Evolutionary conservation across 306 rosid species (phyloP).

Genomic region (Cyclanthera cordifolia): DNA sequence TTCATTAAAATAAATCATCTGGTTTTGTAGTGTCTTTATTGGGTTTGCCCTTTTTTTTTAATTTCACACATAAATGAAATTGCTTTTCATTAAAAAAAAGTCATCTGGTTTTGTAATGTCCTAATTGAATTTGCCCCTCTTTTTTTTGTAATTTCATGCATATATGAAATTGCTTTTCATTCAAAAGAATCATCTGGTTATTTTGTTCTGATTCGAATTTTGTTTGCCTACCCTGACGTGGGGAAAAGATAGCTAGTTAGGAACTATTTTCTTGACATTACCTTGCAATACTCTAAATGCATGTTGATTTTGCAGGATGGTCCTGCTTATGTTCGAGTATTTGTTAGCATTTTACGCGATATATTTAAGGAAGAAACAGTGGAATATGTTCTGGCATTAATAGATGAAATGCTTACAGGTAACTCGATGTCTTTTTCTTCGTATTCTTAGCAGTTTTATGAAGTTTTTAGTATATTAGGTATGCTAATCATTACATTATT

Average conservation of each 20-base stretch:
- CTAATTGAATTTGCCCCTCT: too few relatives aligned
- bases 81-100: too few relatives aligned
- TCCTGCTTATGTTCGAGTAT: conserved; percentile 74
- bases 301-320: conserved; percentile 59
- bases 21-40: too few relatives aligned
- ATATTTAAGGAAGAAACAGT: conserved; percentile 89
- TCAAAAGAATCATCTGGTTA: not conserved
- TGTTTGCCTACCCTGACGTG: not conserved
- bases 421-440: conserved; percentile 16
- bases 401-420: conserved; percentile 92
- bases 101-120: too few relatives aligned
- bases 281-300: not conserved
- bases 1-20: too few relatives aligned
- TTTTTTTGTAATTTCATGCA: too few relatives aligned
- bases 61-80: too few relatives aligned
- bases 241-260: not conserved
- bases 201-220: not conserved
- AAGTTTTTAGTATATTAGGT: not conserved
- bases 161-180: too few relatives aligned
- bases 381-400: conserved; percentile 74
- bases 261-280: not conserved
- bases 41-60: too few relatives aligned
- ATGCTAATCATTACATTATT: not conserved
- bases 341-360: conserved; percentile 68
- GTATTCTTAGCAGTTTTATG: not conserved